Base-by-base conservation (phyloP, 2,329 filamentous ascomycete genomes). In the Penicillium hordei region DNA sequence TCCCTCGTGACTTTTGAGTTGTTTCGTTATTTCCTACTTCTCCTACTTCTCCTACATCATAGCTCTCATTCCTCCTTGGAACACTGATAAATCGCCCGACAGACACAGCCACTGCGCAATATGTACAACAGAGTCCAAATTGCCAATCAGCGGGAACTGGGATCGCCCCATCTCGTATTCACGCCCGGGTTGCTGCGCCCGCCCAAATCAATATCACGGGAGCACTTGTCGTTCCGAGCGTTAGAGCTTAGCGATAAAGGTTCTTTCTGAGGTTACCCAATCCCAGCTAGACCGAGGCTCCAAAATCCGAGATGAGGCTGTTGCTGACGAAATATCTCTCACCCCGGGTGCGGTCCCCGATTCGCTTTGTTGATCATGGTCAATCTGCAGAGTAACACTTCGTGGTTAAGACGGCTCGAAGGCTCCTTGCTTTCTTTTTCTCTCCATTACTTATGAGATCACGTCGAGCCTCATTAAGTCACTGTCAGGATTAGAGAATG, bases 111-210 rank as follows among this genome's bases (percentile, higher is more conserved):
- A 59, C 60, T 44, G 48, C 31, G 19, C 34, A 42, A 55, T 61
- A 58, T 51, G 40, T 25, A 54, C 31, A 38, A 27, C 48, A 34
- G 27, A 10, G 40, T 17, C 19, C 12, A n/a, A 48, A 21, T 34
- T 40, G 46, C 63, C 61, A 65, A 65, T 64, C 56, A 60, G 39
- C 29, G 9, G 45, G 17, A 13, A 39, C 21, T 9, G 15, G n/a
- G 15, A 23, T 19, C 39, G 55, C 54, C 56, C 55, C 54, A 13
- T 52, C 60, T 64, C 63, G 63, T 65, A 64, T 64, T 48, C 29
- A 46, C 43, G 57, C 58, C 62, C 57, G 40, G 40, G 46, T 45
- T 48, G 25, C 34, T 57, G 58, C 59, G 43, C 45, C 49, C 49
- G 38, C 31, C 31, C 56, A 38, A n/a, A 15, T 51, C 48, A 36